Evolutionary conservation across 2,329 filamentous ascomycete species (phyloP).

Genomic region (Fusarium liriodendri): DNA sequence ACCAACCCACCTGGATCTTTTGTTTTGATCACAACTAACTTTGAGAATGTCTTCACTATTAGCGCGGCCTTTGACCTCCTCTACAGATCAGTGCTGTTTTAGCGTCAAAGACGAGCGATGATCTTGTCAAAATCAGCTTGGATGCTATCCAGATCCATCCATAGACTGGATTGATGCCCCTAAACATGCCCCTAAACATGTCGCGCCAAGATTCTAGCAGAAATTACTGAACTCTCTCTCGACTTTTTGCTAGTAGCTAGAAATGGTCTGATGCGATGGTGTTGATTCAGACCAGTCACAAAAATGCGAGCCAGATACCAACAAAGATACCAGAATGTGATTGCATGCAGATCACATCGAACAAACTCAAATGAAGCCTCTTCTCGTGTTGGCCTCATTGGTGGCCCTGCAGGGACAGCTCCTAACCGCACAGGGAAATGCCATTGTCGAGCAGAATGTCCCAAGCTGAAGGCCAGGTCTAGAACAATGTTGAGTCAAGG

Average conservation of each 20-base stretch:
- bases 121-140: not conserved
- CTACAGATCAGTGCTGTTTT: not conserved
- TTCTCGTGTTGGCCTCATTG: not conserved
- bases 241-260: not conserved
- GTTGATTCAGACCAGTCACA: not conserved
- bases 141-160: not conserved
- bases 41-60: not conserved
- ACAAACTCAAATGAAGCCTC: not conserved
- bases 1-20: not conserved
- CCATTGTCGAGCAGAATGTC: not conserved
- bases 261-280: not conserved
- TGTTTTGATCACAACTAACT: not conserved
- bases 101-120: not conserved
- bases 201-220: not conserved
- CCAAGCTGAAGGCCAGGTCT: not conserved
- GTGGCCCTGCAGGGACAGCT: not conserved
- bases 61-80: too few species aligned
- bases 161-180: not conserved
- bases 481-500: not conserved
- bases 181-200: not conserved
- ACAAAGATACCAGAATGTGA: not conserved
- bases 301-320: not conserved
- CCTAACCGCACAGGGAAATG: not conserved
- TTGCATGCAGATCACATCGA: not conserved
- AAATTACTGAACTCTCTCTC: not conserved